Conservation (phyloP, 495 filamentous ascomycete genomes). For the Hypoxylon crocopeplum region DNA sequence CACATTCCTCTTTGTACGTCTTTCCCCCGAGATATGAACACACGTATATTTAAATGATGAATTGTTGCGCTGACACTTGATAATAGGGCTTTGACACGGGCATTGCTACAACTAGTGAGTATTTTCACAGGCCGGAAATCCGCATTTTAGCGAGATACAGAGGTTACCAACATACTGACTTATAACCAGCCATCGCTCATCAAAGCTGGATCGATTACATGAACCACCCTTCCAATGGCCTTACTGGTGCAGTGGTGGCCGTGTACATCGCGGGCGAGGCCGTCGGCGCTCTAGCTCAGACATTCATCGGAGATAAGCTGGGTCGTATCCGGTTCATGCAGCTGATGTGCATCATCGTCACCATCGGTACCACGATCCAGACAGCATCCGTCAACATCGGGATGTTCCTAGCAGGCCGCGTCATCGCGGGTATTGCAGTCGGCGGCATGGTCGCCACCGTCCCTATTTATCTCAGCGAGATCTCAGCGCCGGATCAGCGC, state of each 20-base stretch:
- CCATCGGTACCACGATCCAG: constrained; percentile 62
- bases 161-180: constrained; percentile 9
- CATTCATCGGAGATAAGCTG: constrained; percentile 60
- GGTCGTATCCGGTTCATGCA: constrained; percentile 68
- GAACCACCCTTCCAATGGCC: constrained; percentile 57
- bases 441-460: constrained; percentile 64
- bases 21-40: background rate
- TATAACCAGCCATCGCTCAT: constrained; percentile 61
- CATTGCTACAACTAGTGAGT: constrained; percentile 66
- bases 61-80: constrained; percentile 5
- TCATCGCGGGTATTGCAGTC: constrained; percentile 61
- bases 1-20: constrained; percentile 63
- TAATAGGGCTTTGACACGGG: constrained; percentile 63
- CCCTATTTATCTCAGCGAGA: constrained; percentile 66
- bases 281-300: constrained; percentile 60
- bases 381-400: constrained; percentile 64
- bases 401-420: constrained; percentile 66
- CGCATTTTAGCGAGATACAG: too few species aligned
- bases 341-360: constrained; percentile 62
- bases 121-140: background rate
- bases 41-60: background rate
- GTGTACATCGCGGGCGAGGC: constrained; percentile 68
- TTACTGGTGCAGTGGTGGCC: constrained; percentile 67
- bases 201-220: constrained; percentile 67
- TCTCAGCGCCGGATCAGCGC: constrained; percentile 59